Base-by-base conservation (phyloP, 2,329 filamentous ascomycete genomes). In the Aspergillus sp. region DNA sequence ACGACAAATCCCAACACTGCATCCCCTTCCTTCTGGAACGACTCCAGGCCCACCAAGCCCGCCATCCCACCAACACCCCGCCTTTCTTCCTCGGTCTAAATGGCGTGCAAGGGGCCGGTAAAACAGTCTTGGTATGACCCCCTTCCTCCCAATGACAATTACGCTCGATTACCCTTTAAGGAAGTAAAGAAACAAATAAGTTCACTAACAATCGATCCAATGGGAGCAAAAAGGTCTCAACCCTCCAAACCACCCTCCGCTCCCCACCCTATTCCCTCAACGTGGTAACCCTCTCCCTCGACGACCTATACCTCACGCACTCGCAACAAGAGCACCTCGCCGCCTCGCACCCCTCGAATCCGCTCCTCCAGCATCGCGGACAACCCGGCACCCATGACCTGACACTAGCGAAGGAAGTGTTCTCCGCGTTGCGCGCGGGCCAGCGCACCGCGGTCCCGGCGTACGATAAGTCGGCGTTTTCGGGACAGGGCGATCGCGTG, bases 31-130 rank as follows among this genome's bases (percentile, higher is more conserved):
- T 92, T 62, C 82, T 90, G 38, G 78, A 84, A 41, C 84, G 82
- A 49, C 80, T 91, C 59, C 73, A 81, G 60, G 64, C 74, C 38
- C 84, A 89, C 72, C 79, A 78, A 62, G 69, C 73, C 17, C 78
- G 76, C 60, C 69, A 70, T 57, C 71, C 79, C 54, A 64, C 66
- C 21, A 58, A 59, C 57, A 67, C 71, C 66, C 84, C 83, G 19
- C 92, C 92, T 27, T 90, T 96, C 75, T 86, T 96, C 73, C 83
- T 97, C 64, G 94, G 92, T 50, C 84, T 98, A 69, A 96, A 96
- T 69, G 94, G 93, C 62, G 87, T 96, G 27, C 94, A 97, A 78
- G 94, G 94, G 62, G 89, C 91, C 39, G 94, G 94, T 67, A 97
- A 98, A 80, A 96, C 93, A 3, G 96, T 93, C 11, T 84, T 96